Base-by-base conservation (phyloP, 495 filamentous ascomycete genomes). In the Daldinia concentrica region DNA sequence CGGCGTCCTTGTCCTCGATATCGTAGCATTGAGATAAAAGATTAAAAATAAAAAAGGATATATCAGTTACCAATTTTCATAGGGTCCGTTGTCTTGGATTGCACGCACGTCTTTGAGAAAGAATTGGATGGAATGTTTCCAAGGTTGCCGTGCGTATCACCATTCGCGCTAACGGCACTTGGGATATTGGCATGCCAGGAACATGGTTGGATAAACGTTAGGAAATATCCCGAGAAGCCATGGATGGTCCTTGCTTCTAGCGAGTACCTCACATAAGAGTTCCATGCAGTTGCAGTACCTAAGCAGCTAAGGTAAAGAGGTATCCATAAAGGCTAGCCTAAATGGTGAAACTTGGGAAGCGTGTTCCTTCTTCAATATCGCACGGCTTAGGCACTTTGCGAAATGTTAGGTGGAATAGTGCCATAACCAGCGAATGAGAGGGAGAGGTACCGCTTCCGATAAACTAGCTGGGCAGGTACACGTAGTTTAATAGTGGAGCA, bases 121-220 rank as follows among this genome's bases (percentile, higher is more conserved):
- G 66, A 69, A 69, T 36, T 68, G 37, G 51, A 58, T 65, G 65
- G 70, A 73, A 65, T 73, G 65, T 60, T 67, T 62, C 50, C 26
- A 54, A 30, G 11, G 50, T 17, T 30, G 11, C 27, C 50, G 27
- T 54, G 24, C 61, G 64, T 69, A 73, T 24, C 56, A 73, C 71
- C 48, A 69, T 66, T 58, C 32, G 65, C 70, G 62, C 70, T 68
- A 73, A 73, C 65, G 70, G 70, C 70, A 73, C 60, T 73, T 73
- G 57, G 26, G 56, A 56, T 30, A 36, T 19, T 64, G 69, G 58
- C 56, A 32, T 68, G 36, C 65, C 64, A 68, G 65, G 70, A 65
- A 68, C 52, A 62, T 73, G 70, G 70, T 73, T 68, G 57, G 70
- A 3, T 57, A 64, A 54, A 45, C 29, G 37, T 41, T 59, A 7